These are phyloP conservation scores for Septoria petroselini DNA, from an alignment of 2,329 filamentous ascomycete species.

Conservation along the genomic window DNA sequence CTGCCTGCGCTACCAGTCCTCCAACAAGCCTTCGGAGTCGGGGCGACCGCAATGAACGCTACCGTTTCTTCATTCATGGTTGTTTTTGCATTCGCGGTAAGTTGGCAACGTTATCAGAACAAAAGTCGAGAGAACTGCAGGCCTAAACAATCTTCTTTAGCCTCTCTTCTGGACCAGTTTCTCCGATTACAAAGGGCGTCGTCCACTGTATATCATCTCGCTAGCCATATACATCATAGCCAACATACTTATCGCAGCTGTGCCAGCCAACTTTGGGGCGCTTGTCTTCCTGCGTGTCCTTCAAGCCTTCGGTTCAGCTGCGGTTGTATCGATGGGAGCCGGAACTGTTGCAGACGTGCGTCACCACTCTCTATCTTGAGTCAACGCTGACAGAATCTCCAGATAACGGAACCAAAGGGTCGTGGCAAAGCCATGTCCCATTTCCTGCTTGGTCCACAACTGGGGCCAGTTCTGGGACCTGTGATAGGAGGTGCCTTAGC, in stretches of 20 bases:
- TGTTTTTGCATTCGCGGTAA: slow-evolving; percentile 11
- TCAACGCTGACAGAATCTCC: not conserved
- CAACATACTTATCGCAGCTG: not conserved
- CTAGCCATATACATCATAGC: slow-evolving; percentile 9
- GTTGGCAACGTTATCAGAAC: not conserved
- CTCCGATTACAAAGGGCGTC: slow-evolving; percentile 8
- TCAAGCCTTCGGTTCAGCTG: slow-evolving; percentile 14
- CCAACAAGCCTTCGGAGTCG: slow-evolving; percentile 4
- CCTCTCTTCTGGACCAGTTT: slow-evolving; percentile 14
- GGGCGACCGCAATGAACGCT: slow-evolving; percentile 8
- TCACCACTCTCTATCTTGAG: not conserved
- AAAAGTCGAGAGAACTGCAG: not conserved
- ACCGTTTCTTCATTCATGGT: slow-evolving; percentile 9
- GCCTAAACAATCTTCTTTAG: not conserved
- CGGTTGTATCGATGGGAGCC: slow-evolving; percentile 14
- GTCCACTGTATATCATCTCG: slow-evolving; percentile 13
- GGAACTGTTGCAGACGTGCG: slow-evolving; percentile 13
- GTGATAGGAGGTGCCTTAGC: slow-evolving; percentile 9
- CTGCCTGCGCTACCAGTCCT: slow-evolving; percentile 8
- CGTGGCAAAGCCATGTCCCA: not conserved
- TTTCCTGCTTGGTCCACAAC: slow-evolving; percentile 9
- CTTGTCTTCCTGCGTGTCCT: slow-evolving; percentile 12
- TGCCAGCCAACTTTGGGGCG: slow-evolving; percentile 8
- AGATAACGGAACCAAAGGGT: too few species aligned
- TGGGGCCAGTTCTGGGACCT: slow-evolving; percentile 12